Evolutionary conservation across 2,329 filamentous ascomycete species (phyloP).

Genomic region (Leptodontidium sp.): DNA sequence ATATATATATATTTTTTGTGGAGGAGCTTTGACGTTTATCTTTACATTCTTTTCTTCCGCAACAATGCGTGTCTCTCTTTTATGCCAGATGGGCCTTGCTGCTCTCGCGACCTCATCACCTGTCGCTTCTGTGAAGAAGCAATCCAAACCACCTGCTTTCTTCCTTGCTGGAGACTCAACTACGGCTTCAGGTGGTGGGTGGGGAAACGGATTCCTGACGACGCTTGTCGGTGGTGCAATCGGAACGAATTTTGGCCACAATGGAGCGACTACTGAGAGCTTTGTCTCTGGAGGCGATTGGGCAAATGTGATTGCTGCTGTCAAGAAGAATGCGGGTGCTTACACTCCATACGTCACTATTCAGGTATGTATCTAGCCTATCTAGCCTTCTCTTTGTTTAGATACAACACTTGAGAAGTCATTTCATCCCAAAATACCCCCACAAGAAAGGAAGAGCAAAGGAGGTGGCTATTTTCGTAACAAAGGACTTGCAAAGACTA

Average conservation of each 20-base stretch:
- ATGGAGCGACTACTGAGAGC: conserved; percentile 55
- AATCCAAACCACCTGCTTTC: conserved; percentile 47
- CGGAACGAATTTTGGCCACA: conserved; percentile 58
- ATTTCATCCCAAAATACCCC: no score
- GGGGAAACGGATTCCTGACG: conserved; percentile 59
- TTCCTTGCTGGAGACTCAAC: conserved; percentile 54
- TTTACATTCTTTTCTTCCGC: neutral
- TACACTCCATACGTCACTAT: conserved; percentile 58
- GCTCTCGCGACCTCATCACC: conserved; percentile 12
- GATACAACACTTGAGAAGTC: neutral
- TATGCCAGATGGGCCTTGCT: neutral
- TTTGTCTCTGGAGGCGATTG: conserved; percentile 57
- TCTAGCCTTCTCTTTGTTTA: neutral
- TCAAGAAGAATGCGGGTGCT: conserved; percentile 45
- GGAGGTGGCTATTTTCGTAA: no score
- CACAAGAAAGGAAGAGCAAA: no score
- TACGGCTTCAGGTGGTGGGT: conserved; percentile 47
- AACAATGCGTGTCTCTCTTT: conserved; percentile 21
- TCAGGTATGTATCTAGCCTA: conserved; percentile 47
- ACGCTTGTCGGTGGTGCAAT: conserved; percentile 54
- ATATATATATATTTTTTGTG: no score
- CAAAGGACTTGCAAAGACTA: neutral
- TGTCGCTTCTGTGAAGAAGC: neutral
- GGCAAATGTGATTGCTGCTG: conserved; percentile 51
- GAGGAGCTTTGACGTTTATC: neutral